Evolutionary conservation across 768 basidiomycete species (phyloP).

Genomic region (Tricholoma saponaceum): DNA sequence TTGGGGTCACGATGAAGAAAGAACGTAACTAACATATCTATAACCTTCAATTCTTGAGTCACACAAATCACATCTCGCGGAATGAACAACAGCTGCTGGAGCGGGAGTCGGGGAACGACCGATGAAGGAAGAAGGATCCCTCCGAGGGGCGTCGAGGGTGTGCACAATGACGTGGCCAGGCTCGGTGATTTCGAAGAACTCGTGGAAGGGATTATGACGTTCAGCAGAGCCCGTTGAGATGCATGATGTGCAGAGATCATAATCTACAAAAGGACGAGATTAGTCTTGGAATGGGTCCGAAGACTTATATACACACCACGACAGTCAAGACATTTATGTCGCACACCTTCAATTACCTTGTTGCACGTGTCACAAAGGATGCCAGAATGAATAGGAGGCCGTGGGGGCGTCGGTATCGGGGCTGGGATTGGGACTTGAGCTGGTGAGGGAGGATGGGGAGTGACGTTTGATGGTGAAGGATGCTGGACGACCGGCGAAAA

Average conservation of each 20-base stretch:
- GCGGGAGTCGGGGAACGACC: conserved; percentile 7
- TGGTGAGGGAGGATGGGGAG: not conserved
- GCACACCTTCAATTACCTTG: conserved; percentile 51
- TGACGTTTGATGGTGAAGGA: not conserved
- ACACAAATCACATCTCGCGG: conserved; percentile 75
- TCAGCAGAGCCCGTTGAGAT: conserved; percentile 45
- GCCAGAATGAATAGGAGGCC: conserved; percentile 46
- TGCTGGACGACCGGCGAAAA: conserved; percentile 1
- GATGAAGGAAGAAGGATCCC: conserved; percentile 19
- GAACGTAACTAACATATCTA: conserved; percentile 57
- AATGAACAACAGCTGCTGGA: conserved; percentile 37
- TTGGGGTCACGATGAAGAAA: not conserved
- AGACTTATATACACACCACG: conserved; percentile 39
- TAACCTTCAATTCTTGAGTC: conserved; percentile 64
- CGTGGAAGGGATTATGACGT: conserved; percentile 57
- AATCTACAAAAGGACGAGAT: conserved; percentile 39
- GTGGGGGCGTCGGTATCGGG: conserved; percentile 8
- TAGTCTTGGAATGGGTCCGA: not conserved
- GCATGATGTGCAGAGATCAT: conserved; percentile 66
- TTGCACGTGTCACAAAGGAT: conserved; percentile 68
- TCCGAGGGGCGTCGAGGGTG: conserved; percentile 44
- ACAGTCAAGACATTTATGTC: conserved; percentile 83
- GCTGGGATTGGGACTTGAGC: not conserved
- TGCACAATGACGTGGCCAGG: conserved; percentile 67
- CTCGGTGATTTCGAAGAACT: conserved; percentile 65